Evolutionary conservation across 75 land plant genomes (phyloP).

Genomic region (Pinus taeda): DNA sequence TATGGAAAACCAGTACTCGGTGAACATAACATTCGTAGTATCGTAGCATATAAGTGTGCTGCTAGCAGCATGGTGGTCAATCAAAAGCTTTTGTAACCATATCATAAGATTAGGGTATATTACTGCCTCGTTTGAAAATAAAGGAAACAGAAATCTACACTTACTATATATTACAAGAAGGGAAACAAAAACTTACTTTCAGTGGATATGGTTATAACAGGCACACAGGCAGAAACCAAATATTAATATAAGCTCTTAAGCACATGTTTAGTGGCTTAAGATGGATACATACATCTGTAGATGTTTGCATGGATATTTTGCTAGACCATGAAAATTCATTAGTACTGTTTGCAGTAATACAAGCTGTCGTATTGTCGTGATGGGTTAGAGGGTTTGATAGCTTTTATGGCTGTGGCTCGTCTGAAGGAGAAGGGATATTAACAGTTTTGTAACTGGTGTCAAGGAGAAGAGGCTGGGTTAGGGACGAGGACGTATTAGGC

Average conservation of each 20-base stretch:
- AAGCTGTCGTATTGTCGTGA: neutral
- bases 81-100: neutral
- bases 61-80: neutral
- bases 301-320: neutral
- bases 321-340: neutral
- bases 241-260: neutral
- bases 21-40: neutral
- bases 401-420: neutral
- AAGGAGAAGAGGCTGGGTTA: constrained; percentile 8
- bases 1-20: neutral
- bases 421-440: neutral
- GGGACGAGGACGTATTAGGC: neutral
- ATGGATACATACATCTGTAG: neutral
- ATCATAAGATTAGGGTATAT: neutral
- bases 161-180: neutral
- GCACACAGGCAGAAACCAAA: neutral
- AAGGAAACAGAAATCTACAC: neutral
- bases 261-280: neutral
- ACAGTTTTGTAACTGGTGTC: neutral
- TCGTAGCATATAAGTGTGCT: neutral
- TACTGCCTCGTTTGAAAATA: neutral
- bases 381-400: neutral
- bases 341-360: neutral
- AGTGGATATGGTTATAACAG: neutral
- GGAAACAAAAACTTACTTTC: neutral